A percentile compares a stretch with the other conserved stretches of the same genome.
Conservation (phyloP, 1,284 basidiomycete genomes). For the Amylostereum chailletii region DNA sequence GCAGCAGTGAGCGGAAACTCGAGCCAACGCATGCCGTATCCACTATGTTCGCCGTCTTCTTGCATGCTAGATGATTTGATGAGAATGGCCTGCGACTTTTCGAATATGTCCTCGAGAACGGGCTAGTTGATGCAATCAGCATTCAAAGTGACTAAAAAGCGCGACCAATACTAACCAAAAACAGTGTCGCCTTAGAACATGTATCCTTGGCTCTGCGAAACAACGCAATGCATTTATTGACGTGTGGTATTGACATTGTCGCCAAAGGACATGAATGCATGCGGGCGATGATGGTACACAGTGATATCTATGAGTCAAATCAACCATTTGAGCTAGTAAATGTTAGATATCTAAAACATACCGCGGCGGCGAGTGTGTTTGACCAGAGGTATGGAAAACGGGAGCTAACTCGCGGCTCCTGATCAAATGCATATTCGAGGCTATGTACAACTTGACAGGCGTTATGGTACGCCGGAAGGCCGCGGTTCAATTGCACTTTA, state of each 20-base stretch:
- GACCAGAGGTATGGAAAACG: not conserved
- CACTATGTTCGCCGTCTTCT: not conserved
- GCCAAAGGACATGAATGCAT: not conserved
- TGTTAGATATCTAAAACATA: not conserved
- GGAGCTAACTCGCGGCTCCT: not conserved
- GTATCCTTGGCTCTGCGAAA: too few species aligned
- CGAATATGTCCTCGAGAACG: not conserved
- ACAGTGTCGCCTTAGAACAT: too few species aligned
- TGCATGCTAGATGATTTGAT: not conserved
- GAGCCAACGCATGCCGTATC: not conserved
- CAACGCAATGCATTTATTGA: too few species aligned
- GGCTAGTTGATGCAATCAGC: too few species aligned
- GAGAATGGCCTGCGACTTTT: not conserved
- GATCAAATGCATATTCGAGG: not conserved
- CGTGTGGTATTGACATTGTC: not conserved
- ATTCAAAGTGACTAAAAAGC: too few species aligned
- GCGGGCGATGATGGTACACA: not conserved
- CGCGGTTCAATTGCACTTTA: too few species aligned
- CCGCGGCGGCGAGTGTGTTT: not conserved
- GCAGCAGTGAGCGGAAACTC: not conserved
- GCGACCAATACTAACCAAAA: too few species aligned
- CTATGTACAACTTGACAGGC: not conserved
- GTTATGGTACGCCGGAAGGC: too few species aligned
- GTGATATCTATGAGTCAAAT: not conserved
- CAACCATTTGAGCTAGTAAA: not conserved